A percentile compares a stretch with the other conserved stretches of the same genome.
These are phyloP conservation scores for Camellia granthamiana DNA, from an alignment of 148 eudicot genomes.

Conservation along the genomic window DNA sequence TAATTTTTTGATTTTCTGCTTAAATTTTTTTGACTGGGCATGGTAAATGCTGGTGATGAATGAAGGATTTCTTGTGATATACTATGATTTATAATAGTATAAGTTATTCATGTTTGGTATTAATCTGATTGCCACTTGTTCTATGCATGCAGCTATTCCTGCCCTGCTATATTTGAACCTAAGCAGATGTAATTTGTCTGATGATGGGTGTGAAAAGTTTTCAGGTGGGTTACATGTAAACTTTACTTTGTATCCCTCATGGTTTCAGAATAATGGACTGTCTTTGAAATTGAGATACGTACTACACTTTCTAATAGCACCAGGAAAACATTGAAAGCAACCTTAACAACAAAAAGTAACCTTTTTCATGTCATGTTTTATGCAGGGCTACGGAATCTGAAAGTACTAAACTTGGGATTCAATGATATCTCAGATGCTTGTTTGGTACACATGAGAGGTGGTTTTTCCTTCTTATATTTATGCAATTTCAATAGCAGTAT, in stretches of 20 bases:
- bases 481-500: neutral
- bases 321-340: neutral
- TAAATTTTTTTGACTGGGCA: neutral
- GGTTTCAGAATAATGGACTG: neutral
- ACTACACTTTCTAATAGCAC: neutral
- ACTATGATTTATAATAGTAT: neutral
- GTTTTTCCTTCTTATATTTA: conserved; percentile 2
- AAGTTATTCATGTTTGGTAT: neutral
- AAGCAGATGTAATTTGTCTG: conserved; percentile 80
- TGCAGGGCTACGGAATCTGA: conserved; percentile 61
- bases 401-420: conserved; percentile 88
- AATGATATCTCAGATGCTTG: conserved; percentile 76
- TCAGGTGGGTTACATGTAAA: conserved; percentile 48
- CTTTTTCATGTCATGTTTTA: neutral
- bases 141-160: conserved; percentile 68
- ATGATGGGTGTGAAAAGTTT: conserved; percentile 74
- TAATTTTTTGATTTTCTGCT: neutral
- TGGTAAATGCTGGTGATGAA: neutral
- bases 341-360: neutral
- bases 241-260: neutral
- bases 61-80: neutral
- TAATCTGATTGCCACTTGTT: conserved; percentile 4
- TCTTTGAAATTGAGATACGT: conserved; percentile 2
- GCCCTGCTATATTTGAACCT: conserved; percentile 77
- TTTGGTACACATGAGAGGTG: conserved; percentile 80